phyloP scores from a whole-genome alignment of 192 early-diverging fungal species.

The Umbelopsis ramanniana region DNA sequence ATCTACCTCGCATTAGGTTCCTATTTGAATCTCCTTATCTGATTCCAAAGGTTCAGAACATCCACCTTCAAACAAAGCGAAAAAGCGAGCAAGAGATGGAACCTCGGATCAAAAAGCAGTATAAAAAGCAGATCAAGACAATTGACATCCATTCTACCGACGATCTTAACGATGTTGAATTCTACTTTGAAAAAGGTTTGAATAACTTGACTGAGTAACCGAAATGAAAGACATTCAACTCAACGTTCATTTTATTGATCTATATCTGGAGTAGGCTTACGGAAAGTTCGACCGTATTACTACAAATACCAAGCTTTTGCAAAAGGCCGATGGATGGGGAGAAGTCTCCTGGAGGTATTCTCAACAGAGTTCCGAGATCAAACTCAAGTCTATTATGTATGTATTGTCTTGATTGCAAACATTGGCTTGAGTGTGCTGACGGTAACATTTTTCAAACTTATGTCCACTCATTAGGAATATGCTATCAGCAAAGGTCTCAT shows the following conservation, averaged over 20 bases:
- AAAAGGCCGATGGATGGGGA: slow-evolving; percentile 89
- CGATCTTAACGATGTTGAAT: slow-evolving; percentile 52
- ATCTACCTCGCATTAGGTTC: slow-evolving; percentile 3
- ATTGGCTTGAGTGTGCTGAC: too few relatives aligned
- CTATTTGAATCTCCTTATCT: neutral
- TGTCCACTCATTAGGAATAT: slow-evolving; percentile 42
- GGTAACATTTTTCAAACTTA: neutral
- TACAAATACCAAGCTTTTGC: slow-evolving; percentile 81
- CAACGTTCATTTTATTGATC: neutral
- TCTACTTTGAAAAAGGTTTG: slow-evolving; percentile 65
- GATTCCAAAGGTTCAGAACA: slow-evolving; percentile 7
- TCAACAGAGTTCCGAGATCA: slow-evolving; percentile 89
- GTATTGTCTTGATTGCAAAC: neutral
- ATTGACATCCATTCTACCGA: slow-evolving; percentile 36
- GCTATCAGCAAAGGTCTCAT: slow-evolving; percentile 87
- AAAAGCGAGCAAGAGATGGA: neutral
- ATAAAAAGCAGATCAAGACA: slow-evolving; percentile 4
- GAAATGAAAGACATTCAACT: neutral
- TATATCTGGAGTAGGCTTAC: slow-evolving; percentile 56
- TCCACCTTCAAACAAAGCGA: neutral
- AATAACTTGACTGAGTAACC: neutral
- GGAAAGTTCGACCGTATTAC: slow-evolving; percentile 87
- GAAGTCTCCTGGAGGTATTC: slow-evolving; percentile 81
- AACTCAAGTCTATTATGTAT: slow-evolving; percentile 78
- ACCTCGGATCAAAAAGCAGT: slow-evolving; percentile 4